Base-by-base conservation (phyloP, 2,329 filamentous ascomycete species). In the Passalora sequoiae region DNA sequence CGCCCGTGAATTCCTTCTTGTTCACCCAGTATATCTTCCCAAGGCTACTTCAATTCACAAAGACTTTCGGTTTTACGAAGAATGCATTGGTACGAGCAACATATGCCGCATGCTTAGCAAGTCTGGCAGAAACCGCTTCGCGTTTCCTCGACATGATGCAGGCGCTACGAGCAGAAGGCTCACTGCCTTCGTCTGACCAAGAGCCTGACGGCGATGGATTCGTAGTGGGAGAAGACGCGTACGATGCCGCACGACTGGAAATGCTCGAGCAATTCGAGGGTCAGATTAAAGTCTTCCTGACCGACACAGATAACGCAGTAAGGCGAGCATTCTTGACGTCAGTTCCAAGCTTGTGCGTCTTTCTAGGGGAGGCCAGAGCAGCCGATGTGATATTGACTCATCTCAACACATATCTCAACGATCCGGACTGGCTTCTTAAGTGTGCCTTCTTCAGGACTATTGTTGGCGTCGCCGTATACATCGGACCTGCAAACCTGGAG, bases 311-410 rank as follows among this genome's bases (percentile, higher is more conserved):
- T 59, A 78, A 86, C 4, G 83, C 86, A 25, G 94, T 98, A 16
- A 84, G 89, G 32, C 78, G 92, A 47, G 89, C 92, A 1, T 96
- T 98, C 60, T 71, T 98, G 32, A 84, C 84, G 6, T 97, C 92
- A 6, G 89, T 98, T 0, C 84, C 89, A 0, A 86, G 89, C 50
- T 74, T 98, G 1, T 98, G 92, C 62, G 81, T 96, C 54, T 97
- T 98, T 66, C 97, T 98, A 55, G 89, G 88, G 3, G 89, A 86
- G 48, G 77, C 83, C n/a, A 84, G 89, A 59, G 85, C 91, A 1
- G 96, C 94, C 62, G 92, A 98, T 60, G 87, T 98, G n/a, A 82
- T 98, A 12, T 71, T 98, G 16, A 94, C 89, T 22, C 92, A 98
- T 67, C 72, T 98, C 20, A 97, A 97, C 60, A 98, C 92, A 0